These are phyloP conservation scores for Pharnaceum exiguum DNA, from an alignment of 148 eudicot species.

Conservation along the genomic window DNA sequence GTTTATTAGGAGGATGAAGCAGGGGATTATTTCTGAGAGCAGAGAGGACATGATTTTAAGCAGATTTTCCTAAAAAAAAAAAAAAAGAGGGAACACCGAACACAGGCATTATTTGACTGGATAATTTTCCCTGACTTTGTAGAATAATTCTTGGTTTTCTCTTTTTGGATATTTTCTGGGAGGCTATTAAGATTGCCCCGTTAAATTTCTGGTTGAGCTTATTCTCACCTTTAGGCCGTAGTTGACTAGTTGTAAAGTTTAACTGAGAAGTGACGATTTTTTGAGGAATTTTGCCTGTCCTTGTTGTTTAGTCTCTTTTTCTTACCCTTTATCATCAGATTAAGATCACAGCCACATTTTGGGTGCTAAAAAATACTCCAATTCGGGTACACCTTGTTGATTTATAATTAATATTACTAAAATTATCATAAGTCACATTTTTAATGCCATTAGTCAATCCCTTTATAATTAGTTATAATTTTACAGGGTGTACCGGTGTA, in stretches of 20 bases:
- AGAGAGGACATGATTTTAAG: not conserved
- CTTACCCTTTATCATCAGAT: not conserved
- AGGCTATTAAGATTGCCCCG: no score
- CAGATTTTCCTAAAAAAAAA: slow-evolving; percentile 8
- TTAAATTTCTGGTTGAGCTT: not conserved
- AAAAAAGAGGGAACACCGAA: no score
- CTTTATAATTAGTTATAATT: no score
- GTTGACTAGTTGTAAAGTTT: slow-evolving; percentile 10
- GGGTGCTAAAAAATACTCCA: no score
- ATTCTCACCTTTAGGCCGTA: no score
- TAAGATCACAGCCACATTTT: not conserved
- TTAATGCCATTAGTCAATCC: no score
- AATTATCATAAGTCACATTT: no score
- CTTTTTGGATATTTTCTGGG: not conserved
- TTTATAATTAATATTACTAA: no score
- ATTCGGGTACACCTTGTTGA: no score
- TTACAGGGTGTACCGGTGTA: no score
- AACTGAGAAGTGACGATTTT: not conserved
- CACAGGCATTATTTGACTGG: no score
- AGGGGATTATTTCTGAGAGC: slow-evolving; percentile 33
- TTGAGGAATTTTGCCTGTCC: not conserved
- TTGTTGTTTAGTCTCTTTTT: not conserved
- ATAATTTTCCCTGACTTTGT: slow-evolving; percentile 1
- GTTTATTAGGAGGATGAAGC: slow-evolving; percentile 51
- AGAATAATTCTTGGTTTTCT: not conserved